Percentiles rank a stretch among this genome's conserved stretches.
phyloP scores from a whole-genome alignment of 306 rosid genomes.

The Chamaecrista fasciculata region DNA sequence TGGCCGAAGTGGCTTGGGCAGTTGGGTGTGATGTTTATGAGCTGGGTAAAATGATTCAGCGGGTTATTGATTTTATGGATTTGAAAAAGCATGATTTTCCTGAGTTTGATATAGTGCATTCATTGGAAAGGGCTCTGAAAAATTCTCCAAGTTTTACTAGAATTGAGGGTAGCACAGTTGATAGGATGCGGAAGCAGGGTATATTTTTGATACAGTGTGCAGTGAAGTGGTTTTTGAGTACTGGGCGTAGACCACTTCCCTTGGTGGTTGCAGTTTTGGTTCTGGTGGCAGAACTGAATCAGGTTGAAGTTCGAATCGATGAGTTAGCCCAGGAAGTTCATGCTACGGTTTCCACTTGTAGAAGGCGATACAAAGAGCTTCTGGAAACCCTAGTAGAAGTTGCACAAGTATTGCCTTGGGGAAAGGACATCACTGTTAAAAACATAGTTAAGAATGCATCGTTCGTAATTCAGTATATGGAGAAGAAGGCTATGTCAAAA shows the following conservation, averaged over 20 bases:
- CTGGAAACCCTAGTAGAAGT: slow-evolving; percentile 64
- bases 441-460: slow-evolving; percentile 63
- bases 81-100: slow-evolving; percentile 50
- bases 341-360: slow-evolving; percentile 56
- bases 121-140: slow-evolving; percentile 48
- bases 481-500: slow-evolving; percentile 59
- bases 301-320: slow-evolving; percentile 46
- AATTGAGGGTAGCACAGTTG: slow-evolving; percentile 30
- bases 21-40: slow-evolving; percentile 55
- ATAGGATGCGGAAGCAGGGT: slow-evolving; percentile 61
- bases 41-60: slow-evolving; percentile 60
- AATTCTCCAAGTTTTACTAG: slow-evolving; percentile 27
- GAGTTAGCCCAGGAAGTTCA: slow-evolving; percentile 57
- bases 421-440: slow-evolving; percentile 62
- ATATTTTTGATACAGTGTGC: slow-evolving; percentile 65
- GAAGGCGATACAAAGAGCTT: slow-evolving; percentile 59
- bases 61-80: slow-evolving; percentile 49
- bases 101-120: slow-evolving; percentile 53
- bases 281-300: slow-evolving; percentile 57
- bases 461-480: slow-evolving; percentile 68
- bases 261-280: slow-evolving; percentile 73
- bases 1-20: slow-evolving; percentile 50
- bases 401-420: slow-evolving; percentile 84
- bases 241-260: slow-evolving; percentile 71
- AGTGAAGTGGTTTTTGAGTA: slow-evolving; percentile 72